phyloP scores from a whole-genome alignment of 2,329 filamentous ascomycete genomes.

The Fusarium subglutinans region DNA sequence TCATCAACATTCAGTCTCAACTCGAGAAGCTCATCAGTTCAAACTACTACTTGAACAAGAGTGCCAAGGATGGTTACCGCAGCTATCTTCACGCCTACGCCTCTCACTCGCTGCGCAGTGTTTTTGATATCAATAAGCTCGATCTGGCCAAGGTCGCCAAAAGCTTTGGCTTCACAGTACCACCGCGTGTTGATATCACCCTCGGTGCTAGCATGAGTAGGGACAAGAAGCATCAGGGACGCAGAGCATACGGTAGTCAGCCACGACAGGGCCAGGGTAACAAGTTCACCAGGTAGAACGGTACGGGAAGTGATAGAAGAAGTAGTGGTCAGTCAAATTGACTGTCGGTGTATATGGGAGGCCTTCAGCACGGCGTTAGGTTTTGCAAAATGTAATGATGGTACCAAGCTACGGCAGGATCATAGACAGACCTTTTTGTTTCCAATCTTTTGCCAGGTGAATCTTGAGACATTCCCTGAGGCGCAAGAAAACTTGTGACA shows the following conservation, averaged over 20 bases:
- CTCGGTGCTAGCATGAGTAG: constrained; percentile 83
- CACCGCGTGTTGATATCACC: constrained; percentile 83
- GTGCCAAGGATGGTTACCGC: constrained; percentile 79
- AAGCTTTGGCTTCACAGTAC: constrained; percentile 81
- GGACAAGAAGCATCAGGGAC: constrained; percentile 70
- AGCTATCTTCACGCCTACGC: constrained; percentile 96
- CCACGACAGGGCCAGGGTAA: constrained; percentile 63
- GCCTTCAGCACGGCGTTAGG: constrained; percentile 44
- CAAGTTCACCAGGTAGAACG: constrained; percentile 39
- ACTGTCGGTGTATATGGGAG: constrained; percentile 34
- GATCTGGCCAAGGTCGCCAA: constrained; percentile 86
- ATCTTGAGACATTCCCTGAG: not conserved
- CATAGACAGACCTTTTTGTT: constrained; percentile 25
- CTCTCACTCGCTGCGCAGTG: constrained; percentile 67
- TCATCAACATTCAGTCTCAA: constrained; percentile 89
- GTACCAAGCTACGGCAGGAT: constrained; percentile 30
- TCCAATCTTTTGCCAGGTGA: constrained; percentile 6
- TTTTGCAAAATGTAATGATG: constrained; percentile 44
- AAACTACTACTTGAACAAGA: constrained; percentile 98
- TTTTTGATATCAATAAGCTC: constrained; percentile 84
- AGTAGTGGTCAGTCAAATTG: constrained; percentile 21
- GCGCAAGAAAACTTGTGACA: not conserved
- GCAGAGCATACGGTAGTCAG: constrained; percentile 81
- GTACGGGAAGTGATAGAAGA: not conserved
- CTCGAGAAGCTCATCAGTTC: constrained; percentile 93